phyloP scores from a whole-genome alignment of 495 filamentous ascomycete species.

The Halenospora varia region DNA sequence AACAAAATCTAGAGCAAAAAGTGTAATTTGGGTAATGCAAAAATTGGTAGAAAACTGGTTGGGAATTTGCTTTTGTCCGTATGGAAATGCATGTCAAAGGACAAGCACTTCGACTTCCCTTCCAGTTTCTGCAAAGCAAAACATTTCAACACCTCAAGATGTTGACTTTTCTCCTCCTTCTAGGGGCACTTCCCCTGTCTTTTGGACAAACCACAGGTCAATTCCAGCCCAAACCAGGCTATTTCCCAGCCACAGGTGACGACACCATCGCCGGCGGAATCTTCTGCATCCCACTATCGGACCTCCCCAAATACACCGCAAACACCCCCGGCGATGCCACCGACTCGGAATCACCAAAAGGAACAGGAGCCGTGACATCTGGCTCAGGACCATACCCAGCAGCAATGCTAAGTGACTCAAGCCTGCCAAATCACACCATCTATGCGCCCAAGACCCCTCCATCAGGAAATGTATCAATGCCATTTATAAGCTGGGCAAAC shows the following conservation, averaged over 20 bases:
- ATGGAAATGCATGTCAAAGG: too few species aligned
- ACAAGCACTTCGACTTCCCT: too few species aligned
- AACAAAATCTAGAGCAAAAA: too few species aligned
- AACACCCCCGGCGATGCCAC: conserved; percentile 2
- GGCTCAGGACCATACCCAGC: conserved; percentile 26
- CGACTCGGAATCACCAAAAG: conserved; percentile 17
- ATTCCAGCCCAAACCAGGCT: background rate
- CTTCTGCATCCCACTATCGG: background rate
- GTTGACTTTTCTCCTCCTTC: background rate
- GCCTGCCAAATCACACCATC: conserved; percentile 10
- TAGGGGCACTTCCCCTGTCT: background rate
- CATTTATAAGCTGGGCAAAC: conserved; percentile 5
- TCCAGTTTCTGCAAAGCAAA: too few species aligned
- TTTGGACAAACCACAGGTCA: background rate
- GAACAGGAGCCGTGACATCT: conserved; percentile 11
- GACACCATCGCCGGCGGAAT: background rate
- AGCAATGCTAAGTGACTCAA: background rate
- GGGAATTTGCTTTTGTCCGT: too few species aligned
- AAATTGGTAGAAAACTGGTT: too few species aligned
- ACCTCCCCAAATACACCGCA: background rate
- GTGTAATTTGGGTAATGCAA: too few species aligned
- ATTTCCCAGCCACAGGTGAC: background rate
- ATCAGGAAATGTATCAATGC: background rate
- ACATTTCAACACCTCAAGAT: background rate
- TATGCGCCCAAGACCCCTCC: conserved; percentile 5